These are phyloP conservation scores for Sanghuangporus baumii DNA, from an alignment of 1,284 basidiomycete genomes.

Conservation along the genomic window DNA sequence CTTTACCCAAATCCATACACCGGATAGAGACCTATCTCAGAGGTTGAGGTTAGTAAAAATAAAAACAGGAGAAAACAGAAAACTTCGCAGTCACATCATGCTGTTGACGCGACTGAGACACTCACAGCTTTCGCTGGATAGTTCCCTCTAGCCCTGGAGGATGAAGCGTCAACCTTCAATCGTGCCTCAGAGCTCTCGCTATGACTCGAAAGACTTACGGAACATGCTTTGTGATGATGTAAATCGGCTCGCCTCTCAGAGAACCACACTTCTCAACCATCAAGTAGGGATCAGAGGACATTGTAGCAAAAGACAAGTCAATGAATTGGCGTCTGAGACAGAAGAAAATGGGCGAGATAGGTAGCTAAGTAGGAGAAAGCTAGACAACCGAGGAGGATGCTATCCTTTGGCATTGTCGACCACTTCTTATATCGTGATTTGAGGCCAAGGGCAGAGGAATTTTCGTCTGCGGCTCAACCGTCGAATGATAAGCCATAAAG, in stretches of 20 bases:
- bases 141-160: conserved; percentile 11
- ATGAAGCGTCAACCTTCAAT: neutral
- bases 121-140: conserved; percentile 14
- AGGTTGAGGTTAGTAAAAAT: too few species aligned
- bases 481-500: conserved; percentile 18
- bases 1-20: conserved; percentile 37
- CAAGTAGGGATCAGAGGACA: conserved; percentile 31
- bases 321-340: neutral
- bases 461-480: conserved; percentile 1
- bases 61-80: neutral
- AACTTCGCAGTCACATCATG: neutral
- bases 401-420: neutral
- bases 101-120: neutral
- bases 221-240: conserved; percentile 38
- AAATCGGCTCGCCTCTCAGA: conserved; percentile 35
- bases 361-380: neutral
- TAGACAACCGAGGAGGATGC: neutral
- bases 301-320: neutral
- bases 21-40: conserved; percentile 34
- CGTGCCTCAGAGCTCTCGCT: neutral
- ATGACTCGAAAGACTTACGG: conserved; percentile 30
- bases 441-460: conserved; percentile 4
- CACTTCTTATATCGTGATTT: conserved; percentile 12
- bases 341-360: neutral
- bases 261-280: conserved; percentile 37